Percentiles rank a stretch among this genome's conserved stretches.
Conservation (phyloP, 345 rosid species). For the Schrenkiella parvula region DNA sequence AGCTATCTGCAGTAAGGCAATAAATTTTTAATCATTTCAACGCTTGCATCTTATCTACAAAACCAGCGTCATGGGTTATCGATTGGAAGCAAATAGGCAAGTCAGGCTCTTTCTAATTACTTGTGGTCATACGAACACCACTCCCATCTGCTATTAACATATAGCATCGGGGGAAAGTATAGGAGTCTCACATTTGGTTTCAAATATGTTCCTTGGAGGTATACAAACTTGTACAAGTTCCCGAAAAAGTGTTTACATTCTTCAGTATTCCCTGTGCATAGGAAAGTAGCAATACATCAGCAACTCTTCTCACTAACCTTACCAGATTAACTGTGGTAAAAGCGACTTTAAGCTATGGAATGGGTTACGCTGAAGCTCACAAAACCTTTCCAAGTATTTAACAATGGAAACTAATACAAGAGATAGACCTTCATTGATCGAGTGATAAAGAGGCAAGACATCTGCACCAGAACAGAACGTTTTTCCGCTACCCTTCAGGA, state of each 20-base stretch:
- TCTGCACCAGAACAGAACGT: conserved; percentile 88
- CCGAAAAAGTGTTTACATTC: conserved; percentile 64
- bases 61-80: neutral
- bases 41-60: neutral
- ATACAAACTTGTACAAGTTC: conserved; percentile 68
- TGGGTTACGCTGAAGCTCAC: neutral
- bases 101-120: neutral
- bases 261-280: conserved; percentile 58
- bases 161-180: conserved; percentile 9
- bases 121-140: neutral
- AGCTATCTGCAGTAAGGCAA: conserved; percentile 53
- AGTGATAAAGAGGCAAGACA: conserved; percentile 53
- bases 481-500: conserved; percentile 74
- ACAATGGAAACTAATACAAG: neutral
- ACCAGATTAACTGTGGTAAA: conserved; percentile 9
- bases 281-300: conserved; percentile 21
- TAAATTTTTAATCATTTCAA: neutral
- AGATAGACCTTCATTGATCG: conserved; percentile 55
- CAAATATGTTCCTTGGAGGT: conserved; percentile 82
- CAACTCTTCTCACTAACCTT: neutral
- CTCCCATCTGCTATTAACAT: neutral
- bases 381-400: neutral
- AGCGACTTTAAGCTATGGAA: neutral
- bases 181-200: conserved; percentile 74
- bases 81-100: neutral